Evolutionary conservation across 228 moss, liverwort and hornwort species (phyloP), one percentile per base, ranked within the genome.

Genomic region (Sphagnum fallax): DNA sequence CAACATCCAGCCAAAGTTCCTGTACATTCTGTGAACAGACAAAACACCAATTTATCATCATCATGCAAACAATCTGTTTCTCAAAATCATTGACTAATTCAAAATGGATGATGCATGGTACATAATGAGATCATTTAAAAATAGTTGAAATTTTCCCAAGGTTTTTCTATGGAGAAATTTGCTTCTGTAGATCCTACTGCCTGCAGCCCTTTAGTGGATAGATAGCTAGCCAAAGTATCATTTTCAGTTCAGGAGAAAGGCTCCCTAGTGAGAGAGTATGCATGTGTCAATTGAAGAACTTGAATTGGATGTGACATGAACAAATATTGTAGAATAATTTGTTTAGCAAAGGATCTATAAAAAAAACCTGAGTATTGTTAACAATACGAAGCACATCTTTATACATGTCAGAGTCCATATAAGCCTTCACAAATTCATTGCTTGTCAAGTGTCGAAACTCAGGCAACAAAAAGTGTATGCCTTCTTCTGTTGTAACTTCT

Each of bases 1-100:
- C 66, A 0, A 90, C 83, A 62, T 91, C 87, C 57, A 91, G 52
- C 93, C 93, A 93, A 10, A 91, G 60, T 75, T 93, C 93, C 67
- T 90, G 89, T 70, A 73, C 67, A 69, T 47, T 77, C 93, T 93
- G 81, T 15, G 47, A 32, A 47, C 47, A 64, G 53, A 5, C n/a
- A 49, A 18, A 51, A 50, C 68, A 51, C 5, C 11, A 68, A 5
- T 68, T 12, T 50, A 14, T 12, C 55, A 55, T 55, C 4, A 2
- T 8, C 8, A 55, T 12, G 12, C 8, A 55, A 8, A 8, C 12
- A 55, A 55, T 12, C 12, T 8, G 55, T 55, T 55, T 55, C 12
- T 55, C 12, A 12, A 8, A 8, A 1, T 8, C 12, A 12, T 8
- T 55, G 55, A 8, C 8, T 8, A 8, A 55, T 8, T 55, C 9